Conservation (phyloP, 768 basidiomycete species). For the Russula sp. region DNA sequence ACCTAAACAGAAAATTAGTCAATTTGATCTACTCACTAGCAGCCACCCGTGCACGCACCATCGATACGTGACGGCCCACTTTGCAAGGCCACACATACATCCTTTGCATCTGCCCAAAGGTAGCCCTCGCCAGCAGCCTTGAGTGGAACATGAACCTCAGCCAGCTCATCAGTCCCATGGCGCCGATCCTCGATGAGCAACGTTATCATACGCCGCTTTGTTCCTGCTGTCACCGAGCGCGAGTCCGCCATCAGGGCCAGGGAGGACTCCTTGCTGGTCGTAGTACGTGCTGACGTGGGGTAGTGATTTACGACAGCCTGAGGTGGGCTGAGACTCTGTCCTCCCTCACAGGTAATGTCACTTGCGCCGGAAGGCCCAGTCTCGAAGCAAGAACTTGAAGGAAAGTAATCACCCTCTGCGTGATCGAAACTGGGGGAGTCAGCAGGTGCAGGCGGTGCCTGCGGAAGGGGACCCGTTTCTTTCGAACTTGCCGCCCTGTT, state of each 20-base stretch:
- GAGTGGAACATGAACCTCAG: slow-evolving; percentile 64
- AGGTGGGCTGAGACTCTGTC: slow-evolving; percentile 12
- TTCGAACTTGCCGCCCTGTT: neutral
- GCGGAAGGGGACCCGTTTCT: neutral
- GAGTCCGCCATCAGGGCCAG: neutral
- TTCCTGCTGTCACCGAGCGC: neutral
- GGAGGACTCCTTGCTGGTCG: slow-evolving; percentile 14
- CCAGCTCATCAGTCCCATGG: slow-evolving; percentile 53
- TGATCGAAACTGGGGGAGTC: slow-evolving; percentile 1
- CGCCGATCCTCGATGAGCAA: slow-evolving; percentile 64
- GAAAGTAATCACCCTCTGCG: neutral
- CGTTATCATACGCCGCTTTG: slow-evolving; percentile 53
- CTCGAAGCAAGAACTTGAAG: slow-evolving; percentile 15
- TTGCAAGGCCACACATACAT: slow-evolving; percentile 60
- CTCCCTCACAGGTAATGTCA: neutral
- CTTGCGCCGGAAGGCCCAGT: neutral
- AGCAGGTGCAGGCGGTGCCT: neutral
- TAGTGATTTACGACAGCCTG: neutral
- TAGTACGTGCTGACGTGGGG: neutral
- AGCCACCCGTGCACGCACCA: slow-evolving; percentile 41
- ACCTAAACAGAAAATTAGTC: slow-evolving; percentile 3
- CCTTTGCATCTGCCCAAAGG: slow-evolving; percentile 69
- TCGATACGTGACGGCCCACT: slow-evolving; percentile 63
- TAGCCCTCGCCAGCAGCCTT: slow-evolving; percentile 49
- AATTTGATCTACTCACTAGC: neutral